Percentiles rank a stretch among this genome's conserved stretches.
Evolutionary conservation across 2,329 filamentous ascomycete species (phyloP).

Genomic region (Exophiala dermatitidis): DNA sequence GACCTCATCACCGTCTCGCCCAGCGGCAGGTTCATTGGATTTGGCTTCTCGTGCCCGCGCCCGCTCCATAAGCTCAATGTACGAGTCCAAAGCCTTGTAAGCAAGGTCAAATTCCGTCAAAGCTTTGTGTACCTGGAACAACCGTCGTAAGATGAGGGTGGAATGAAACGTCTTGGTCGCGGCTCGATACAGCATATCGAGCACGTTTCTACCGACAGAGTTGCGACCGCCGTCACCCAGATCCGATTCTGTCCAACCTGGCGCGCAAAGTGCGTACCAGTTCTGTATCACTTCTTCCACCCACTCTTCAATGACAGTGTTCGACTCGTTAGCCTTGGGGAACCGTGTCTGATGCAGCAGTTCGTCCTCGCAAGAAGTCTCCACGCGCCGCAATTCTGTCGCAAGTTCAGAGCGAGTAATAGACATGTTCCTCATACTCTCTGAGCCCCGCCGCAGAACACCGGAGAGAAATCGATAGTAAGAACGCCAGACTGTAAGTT

Average conservation of each 20-base stretch:
- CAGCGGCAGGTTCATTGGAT: constrained; percentile 43
- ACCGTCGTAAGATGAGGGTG: constrained; percentile 72
- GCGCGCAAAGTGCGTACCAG: constrained; percentile 74
- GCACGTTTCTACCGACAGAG: constrained; percentile 63
- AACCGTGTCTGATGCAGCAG: constrained; percentile 74
- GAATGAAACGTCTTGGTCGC: constrained; percentile 95
- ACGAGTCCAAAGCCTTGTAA: constrained; percentile 84
- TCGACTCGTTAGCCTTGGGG: constrained; percentile 71
- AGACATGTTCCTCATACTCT: constrained; percentile 10
- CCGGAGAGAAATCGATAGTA: constrained; percentile 75
- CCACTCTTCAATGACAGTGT: constrained; percentile 74
- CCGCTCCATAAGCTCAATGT: constrained; percentile 77
- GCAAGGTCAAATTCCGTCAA: constrained; percentile 89
- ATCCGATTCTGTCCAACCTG: constrained; percentile 71
- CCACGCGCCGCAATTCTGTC: constrained; percentile 70
- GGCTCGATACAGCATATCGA: constrained; percentile 81
- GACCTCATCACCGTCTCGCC: constrained; percentile 71
- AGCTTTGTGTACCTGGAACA: constrained; percentile 81
- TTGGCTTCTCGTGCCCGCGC: constrained; percentile 80
- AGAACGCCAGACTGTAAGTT: constrained; percentile 70
- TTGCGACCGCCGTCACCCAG: constrained; percentile 74
- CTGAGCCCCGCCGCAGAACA: constrained; percentile 54
- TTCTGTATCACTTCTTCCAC: constrained; percentile 72
- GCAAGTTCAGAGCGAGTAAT: constrained; percentile 56
- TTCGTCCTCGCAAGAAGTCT: constrained; percentile 70